These are phyloP conservation scores for Aristolochia fimbriata DNA, from an alignment of 164 flowering plant species.

Conservation along the genomic window DNA sequence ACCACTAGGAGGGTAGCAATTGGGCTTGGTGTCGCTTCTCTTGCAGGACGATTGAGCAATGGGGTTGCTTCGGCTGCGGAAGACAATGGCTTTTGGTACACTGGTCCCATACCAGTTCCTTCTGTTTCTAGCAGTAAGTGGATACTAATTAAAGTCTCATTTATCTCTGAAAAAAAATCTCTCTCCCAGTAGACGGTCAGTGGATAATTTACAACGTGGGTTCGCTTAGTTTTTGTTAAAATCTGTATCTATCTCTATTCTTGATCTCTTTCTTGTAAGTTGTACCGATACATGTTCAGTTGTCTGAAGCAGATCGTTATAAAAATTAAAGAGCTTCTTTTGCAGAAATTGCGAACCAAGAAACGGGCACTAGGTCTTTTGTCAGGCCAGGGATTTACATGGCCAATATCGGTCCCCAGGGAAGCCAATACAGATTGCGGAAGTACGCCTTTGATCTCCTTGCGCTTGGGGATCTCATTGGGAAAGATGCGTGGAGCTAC, in stretches of 20 bases:
- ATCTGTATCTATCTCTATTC: no score
- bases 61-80: conserved; percentile 47
- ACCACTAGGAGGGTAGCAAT: conserved; percentile 47
- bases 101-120: conserved; percentile 47
- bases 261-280: no score
- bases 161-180: no score
- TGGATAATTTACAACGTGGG: no score
- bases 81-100: conserved; percentile 43
- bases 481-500: conserved; percentile 52
- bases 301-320: no score
- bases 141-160: not conserved
- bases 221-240: no score
- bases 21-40: conserved; percentile 39
- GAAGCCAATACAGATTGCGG: conserved; percentile 44
- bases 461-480: conserved; percentile 64
- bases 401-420: conserved; percentile 46
- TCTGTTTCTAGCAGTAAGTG: conserved; percentile 48
- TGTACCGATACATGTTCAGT: no score
- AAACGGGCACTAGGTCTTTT: conserved; percentile 80
- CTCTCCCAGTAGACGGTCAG: no score
- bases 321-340: no score
- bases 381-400: conserved; percentile 57
- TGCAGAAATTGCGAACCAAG: conserved; percentile 65
- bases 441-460: conserved; percentile 74
- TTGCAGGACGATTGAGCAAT: conserved; percentile 20